These are phyloP conservation scores for Eudorina sp. DNA, from an alignment of 139 green algal species.

Conservation along the genomic window DNA sequence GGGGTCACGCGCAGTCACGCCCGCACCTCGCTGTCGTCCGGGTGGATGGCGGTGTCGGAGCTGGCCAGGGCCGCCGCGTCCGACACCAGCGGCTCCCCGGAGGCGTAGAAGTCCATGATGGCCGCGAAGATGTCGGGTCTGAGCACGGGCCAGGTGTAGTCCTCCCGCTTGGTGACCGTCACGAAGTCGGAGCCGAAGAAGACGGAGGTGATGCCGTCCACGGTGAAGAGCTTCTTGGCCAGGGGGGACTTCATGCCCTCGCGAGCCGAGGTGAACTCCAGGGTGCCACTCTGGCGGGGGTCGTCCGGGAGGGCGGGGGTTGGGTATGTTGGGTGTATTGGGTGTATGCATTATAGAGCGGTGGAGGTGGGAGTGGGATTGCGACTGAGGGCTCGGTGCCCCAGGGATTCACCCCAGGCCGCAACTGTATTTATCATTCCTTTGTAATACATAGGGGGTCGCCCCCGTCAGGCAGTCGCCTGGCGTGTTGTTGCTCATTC, in stretches of 20 bases:
- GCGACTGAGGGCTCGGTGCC: too few species aligned
- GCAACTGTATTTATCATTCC: too few species aligned
- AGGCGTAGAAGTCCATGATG: slow-evolving; percentile 96
- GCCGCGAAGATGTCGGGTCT: slow-evolving; percentile 97
- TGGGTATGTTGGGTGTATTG: too few species aligned
- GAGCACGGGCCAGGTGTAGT: slow-evolving; percentile 83
- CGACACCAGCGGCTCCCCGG: slow-evolving; percentile 80
- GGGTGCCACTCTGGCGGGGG: slow-evolving; percentile 64
- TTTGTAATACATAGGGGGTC: too few species aligned
- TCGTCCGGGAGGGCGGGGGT: too few species aligned
- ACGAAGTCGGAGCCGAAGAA: slow-evolving; percentile 99
- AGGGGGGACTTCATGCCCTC: slow-evolving; percentile 92
- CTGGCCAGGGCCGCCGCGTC: slow-evolving; percentile 62
- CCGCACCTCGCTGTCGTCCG: slow-evolving; percentile 85
- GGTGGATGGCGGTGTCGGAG: slow-evolving; percentile 75
- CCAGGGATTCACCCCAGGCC: too few species aligned
- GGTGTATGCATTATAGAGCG: too few species aligned
- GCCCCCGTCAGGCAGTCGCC: too few species aligned
- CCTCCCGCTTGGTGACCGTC: slow-evolving; percentile 94
- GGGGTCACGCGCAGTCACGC: too few species aligned
- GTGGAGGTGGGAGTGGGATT: too few species aligned
- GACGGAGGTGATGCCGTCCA: slow-evolving; percentile 91
- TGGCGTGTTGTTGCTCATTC: too few species aligned
- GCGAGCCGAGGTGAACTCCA: slow-evolving; percentile 86
- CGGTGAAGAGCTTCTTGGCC: slow-evolving; percentile 88